Base-by-base conservation (phyloP, 495 filamentous ascomycete species). In the Penicillium bovifimosum region DNA sequence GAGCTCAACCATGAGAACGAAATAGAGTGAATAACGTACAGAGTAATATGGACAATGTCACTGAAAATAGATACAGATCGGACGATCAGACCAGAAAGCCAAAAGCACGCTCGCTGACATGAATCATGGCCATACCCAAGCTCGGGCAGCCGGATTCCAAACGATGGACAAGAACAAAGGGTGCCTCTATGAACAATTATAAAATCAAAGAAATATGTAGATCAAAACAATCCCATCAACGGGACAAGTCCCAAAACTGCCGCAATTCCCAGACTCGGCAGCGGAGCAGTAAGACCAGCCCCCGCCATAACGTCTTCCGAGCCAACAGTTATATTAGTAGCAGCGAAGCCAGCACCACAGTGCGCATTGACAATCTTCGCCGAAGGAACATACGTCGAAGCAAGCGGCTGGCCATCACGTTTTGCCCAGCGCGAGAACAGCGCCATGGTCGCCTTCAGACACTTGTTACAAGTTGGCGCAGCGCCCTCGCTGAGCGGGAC, bases 361-460 rank as follows among this genome's bases (percentile, higher is more conserved):
- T 77, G 69, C 9, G 73, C 47, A 62, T 92, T 84, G 35, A 93
- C 73, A 40, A 80, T 76, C 60, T 76, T 62, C 0, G 87, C 88
- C 0, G 89, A 83, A 4, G 67, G 50, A 5, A 77, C 62, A 66
- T 92, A 93, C 5, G 78, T 81, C 9, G 65, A 50, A 34, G 68
- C 73, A 18, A 92, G 69, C 5, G 78, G 72, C 55, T 84, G 82
- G 1, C 62, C 74, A 36, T 80, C 70, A 45, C 84, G 76, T n/a
- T 73, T 69, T 1, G 85, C 82, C 45, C 80, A 84, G 0, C 71
- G 54, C 36, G 81, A 76, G 57, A 84, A 92, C 34, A 88, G 65
- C 14, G 71, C 71, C 85, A 95, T 89, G 0, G 85, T 87, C 33
- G 83, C 68, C 58, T 81, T 72, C 24, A 88, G 65, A 60, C 89